A percentile compares a stretch with the other conserved stretches of the same genome.
Conservation (phyloP, 2,329 filamentous ascomycete species). For the Phoma herbarum region DNA sequence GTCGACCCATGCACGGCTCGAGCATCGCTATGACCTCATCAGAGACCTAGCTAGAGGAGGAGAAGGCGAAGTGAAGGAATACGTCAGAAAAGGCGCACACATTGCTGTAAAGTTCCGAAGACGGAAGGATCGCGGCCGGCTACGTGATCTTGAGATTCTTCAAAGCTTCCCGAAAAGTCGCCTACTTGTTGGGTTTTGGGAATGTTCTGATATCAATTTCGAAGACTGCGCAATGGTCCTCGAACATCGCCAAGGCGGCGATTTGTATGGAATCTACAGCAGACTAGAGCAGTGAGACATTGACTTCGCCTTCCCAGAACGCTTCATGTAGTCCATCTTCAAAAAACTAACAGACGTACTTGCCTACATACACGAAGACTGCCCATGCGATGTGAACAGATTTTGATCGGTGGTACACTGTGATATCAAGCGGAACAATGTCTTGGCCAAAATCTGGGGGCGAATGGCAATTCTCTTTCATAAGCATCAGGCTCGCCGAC, state of each 20-base stretch:
- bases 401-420: not conserved
- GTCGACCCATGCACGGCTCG: not conserved
- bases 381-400: not conserved
- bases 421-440: not conserved
- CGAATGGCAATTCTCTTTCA: not conserved
- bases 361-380: not conserved
- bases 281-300: not conserved
- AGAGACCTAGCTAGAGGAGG: not conserved
- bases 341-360: not conserved
- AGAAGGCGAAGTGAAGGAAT: not conserved
- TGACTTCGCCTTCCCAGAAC: not conserved
- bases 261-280: not conserved
- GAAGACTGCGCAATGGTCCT: not conserved
- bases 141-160: not conserved
- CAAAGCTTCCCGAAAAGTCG: not conserved
- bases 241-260: not conserved
- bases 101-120: not conserved
- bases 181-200: not conserved
- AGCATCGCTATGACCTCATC: not conserved
- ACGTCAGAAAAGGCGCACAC: not conserved
- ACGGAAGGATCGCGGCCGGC: not conserved
- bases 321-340: not conserved
- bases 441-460: not conserved
- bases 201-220: not conserved
- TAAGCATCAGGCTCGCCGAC: not conserved